Base-by-base conservation (phyloP, 805 yeast species). In the Zygosaccharomyces bisporus region DNA sequence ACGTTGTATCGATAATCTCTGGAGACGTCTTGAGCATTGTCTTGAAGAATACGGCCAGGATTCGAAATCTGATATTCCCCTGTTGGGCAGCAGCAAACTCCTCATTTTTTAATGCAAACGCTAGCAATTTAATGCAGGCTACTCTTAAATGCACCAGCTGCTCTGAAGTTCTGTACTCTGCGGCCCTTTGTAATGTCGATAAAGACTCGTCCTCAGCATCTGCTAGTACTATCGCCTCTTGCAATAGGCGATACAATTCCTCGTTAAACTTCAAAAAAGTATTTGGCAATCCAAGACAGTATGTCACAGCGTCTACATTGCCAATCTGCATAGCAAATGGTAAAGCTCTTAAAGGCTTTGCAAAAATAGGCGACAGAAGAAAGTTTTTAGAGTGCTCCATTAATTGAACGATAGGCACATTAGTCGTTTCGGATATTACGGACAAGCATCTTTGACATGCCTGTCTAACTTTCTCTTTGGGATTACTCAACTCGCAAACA, bases 281-380 rank as follows among this genome's bases (percentile, higher is more conserved):
- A 50, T 84, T 77, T 9, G 87, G 93, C 39, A 91, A 71, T 1
- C 83, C 80, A 46, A 93, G 69, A 59, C 97, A 91, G 64, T 82
- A 95, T 0, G 95, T 82, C n/a, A 93, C 86, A 1, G 98, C 98
- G 64, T 93, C 98, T 49, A 93, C 90, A 62, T 93, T 90, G 29
- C 99, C 99, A 45, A 93, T 93, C 67, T 95, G 99, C 96, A 91
- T 93, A 4, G 96, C 93, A 69, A 95, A 93, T 0, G 99, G 99
- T 49, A 93, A 72, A 0, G 99, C 99, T 51, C 99, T 75, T 46
- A 93, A 68, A 0, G 99, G 99, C 60, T 93, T 93, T 3, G 96
- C 96, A 70, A 93, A 95, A 17, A 93, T 93, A 5, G 99, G 98
- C 0, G 95, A 86, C 37, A 93, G 68, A 21, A 95, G 69, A 19